phyloP scores from a whole-genome alignment of 352 stramenopile species.

The Phytophthora tentaculata region DNA sequence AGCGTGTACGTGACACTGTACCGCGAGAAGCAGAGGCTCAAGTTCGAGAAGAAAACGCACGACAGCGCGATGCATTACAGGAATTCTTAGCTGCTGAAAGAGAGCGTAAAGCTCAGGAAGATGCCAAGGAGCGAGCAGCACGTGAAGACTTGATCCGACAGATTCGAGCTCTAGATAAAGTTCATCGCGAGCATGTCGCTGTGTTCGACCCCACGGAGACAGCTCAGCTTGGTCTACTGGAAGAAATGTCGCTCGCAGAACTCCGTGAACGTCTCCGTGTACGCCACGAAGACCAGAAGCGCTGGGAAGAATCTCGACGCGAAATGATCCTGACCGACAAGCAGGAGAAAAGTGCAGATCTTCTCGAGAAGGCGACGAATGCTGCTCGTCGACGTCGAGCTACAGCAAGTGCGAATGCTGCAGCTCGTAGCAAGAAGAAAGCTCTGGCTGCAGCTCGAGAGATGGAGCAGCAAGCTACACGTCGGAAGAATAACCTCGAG shows the following conservation, averaged over 20 bases:
- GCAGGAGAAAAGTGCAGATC: conserved; percentile 73
- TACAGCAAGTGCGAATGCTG: conserved; percentile 69
- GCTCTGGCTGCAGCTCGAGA: conserved; percentile 57
- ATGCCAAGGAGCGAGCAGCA: conserved; percentile 71
- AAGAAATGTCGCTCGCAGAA: conserved; percentile 93
- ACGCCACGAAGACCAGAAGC: conserved; percentile 71
- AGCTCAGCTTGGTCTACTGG: conserved; percentile 83
- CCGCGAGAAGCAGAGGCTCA: conserved; percentile 79
- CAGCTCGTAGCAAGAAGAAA: conserved; percentile 60
- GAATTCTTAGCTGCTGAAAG: conserved; percentile 67
- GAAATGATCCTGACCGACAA: conserved; percentile 77
- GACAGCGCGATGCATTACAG: conserved; percentile 69
- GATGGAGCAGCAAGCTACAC: conserved; percentile 62
- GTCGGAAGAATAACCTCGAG: conserved; percentile 70
- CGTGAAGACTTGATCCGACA: conserved; percentile 88
- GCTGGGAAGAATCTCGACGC: conserved; percentile 71
- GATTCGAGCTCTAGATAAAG: conserved; percentile 80
- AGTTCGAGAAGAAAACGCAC: conserved; percentile 63
- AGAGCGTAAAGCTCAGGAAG: conserved; percentile 61
- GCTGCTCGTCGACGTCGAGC: conserved; percentile 72
- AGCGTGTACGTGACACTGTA: conserved; percentile 77
- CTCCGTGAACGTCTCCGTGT: conserved; percentile 83
- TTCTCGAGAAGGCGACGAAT: conserved; percentile 82
- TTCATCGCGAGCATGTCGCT: conserved; percentile 80
- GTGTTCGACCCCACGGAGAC: conserved; percentile 93